Conservation (phyloP, 345 rosid species). For the Salix brachista region DNA sequence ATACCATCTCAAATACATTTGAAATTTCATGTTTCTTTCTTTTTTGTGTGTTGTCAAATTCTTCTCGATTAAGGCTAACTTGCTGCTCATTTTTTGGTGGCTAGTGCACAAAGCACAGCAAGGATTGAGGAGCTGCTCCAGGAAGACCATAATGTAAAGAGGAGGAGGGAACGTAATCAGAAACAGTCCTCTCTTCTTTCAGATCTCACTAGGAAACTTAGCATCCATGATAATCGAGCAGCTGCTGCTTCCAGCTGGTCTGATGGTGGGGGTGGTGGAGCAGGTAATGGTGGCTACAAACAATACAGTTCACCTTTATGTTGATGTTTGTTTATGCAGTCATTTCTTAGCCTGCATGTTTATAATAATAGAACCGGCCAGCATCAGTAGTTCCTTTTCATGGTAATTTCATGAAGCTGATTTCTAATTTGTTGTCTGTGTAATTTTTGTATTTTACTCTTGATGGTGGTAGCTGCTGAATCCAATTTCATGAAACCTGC, state of each 20-base stretch:
- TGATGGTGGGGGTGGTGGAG: slow-evolving; percentile 35
- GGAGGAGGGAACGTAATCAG: slow-evolving; percentile 72
- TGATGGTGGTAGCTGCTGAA: background rate
- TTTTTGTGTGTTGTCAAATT: background rate
- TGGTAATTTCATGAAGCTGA: background rate
- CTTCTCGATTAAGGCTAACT: background rate
- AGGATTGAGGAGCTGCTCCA: slow-evolving; percentile 83
- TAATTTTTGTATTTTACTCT: background rate
- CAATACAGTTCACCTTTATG: background rate
- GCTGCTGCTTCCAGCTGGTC: slow-evolving; percentile 82
- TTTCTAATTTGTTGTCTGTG: background rate
- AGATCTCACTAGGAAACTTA: slow-evolving; percentile 72
- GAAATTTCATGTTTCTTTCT: background rate
- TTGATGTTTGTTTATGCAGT: background rate
- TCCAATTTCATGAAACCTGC: background rate
- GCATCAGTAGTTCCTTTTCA: background rate
- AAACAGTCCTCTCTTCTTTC: slow-evolving; percentile 85
- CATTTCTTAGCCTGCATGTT: background rate
- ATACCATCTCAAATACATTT: background rate
- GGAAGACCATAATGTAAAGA: slow-evolving; percentile 84
- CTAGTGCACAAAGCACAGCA: slow-evolving; percentile 70
- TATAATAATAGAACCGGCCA: background rate
- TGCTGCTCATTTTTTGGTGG: slow-evolving; percentile 2
- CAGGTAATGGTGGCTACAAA: slow-evolving; percentile 37
- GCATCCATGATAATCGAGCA: slow-evolving; percentile 89